Percentiles rank a stretch among this genome's conserved stretches.
Conservation (phyloP, 164 flowering plant species). For the Annona cherimola region DNA sequence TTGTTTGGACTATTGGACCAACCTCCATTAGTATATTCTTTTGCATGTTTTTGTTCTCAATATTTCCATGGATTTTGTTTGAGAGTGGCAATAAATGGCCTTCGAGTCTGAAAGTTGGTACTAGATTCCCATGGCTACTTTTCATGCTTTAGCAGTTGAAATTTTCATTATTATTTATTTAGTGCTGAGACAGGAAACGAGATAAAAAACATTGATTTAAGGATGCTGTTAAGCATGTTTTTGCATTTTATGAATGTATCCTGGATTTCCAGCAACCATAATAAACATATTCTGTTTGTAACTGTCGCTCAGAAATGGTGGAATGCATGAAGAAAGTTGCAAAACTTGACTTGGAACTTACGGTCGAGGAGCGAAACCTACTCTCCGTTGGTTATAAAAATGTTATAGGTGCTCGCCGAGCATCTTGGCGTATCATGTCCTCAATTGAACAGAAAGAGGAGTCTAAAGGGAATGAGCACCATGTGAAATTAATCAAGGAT, state of each 20-base stretch:
- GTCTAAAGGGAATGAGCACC: conserved; percentile 21
- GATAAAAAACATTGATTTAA: too few relatives aligned
- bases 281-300: neutral
- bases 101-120: neutral
- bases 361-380: conserved; percentile 26
- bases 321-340: conserved; percentile 24
- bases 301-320: conserved; percentile 18
- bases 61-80: too few relatives aligned
- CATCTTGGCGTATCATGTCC: conserved; percentile 27
- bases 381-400: conserved; percentile 26
- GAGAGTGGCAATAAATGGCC: neutral
- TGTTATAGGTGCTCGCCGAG: conserved; percentile 26
- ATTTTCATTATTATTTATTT: too few relatives aligned
- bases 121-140: too few relatives aligned
- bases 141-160: too few relatives aligned
- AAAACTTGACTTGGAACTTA: conserved; percentile 21
- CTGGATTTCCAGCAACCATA: neutral
- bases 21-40: too few relatives aligned
- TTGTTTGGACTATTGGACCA: too few relatives aligned
- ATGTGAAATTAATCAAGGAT: conserved; percentile 20
- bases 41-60: too few relatives aligned
- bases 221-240: neutral
- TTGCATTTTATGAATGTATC: neutral
- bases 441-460: conserved; percentile 25
- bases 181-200: too few relatives aligned